Percentiles rank a stretch among this genome's conserved stretches.
Evolutionary conservation across 1,139 yeast genomes (phyloP).

Genomic region (Magnusiomyces sp.): DNA sequence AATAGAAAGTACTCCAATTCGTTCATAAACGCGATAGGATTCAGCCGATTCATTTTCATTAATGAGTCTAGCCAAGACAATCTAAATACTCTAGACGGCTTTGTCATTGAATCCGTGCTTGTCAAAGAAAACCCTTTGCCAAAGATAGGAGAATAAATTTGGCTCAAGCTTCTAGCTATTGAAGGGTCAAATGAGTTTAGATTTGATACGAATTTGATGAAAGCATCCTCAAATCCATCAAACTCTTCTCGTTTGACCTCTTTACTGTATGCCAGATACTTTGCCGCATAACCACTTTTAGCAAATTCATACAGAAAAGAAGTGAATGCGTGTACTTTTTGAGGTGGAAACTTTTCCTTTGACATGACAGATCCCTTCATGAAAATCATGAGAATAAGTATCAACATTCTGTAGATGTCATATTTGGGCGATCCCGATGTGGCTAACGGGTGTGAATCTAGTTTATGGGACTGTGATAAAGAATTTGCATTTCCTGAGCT

Average conservation of each 20-base stretch:
- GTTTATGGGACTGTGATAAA: too few relatives aligned
- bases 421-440: background rate
- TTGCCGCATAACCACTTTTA: constrained; percentile 7
- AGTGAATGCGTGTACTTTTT: constrained; percentile 7
- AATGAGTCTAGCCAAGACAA: constrained; percentile 30
- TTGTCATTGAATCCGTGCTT: constrained; percentile 9
- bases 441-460: background rate
- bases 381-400: background rate
- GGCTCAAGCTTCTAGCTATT: constrained; percentile 2
- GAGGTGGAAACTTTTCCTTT: background rate
- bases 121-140: constrained; percentile 10
- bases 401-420: constrained; percentile 5
- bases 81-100: constrained; percentile 23
- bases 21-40: constrained; percentile 19
- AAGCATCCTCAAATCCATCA: constrained; percentile 6
- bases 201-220: constrained; percentile 2
- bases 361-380: background rate
- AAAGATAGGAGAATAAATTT: constrained; percentile 5
- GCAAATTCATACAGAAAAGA: constrained; percentile 8
- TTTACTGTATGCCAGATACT: constrained; percentile 4
- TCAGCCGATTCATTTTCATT: constrained; percentile 21
- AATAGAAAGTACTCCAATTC: constrained; percentile 27
- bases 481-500: background rate
- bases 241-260: constrained; percentile 7
- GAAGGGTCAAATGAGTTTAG: constrained; percentile 6